These are phyloP conservation scores for Acacia acuminata DNA, from an alignment of 306 rosid genomes.

Conservation along the genomic window DNA sequence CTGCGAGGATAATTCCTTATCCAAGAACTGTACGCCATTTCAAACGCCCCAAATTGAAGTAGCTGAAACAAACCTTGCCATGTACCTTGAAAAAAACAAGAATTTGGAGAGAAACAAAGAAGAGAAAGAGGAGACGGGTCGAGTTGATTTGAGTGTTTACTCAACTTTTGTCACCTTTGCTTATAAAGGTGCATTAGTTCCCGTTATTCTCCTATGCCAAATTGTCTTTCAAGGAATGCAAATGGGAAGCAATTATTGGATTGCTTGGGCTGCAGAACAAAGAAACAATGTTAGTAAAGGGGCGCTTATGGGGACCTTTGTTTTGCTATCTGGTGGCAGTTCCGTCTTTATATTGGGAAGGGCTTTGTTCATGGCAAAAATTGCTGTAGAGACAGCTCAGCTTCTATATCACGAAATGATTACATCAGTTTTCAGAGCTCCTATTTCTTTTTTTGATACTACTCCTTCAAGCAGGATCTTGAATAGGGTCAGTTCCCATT, in stretches of 20 bases:
- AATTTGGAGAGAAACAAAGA: constrained; percentile 47
- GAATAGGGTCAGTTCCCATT: constrained; percentile 65
- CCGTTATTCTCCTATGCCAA: constrained; percentile 84
- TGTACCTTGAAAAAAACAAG: constrained; percentile 32
- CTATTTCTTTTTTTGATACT: constrained; percentile 76
- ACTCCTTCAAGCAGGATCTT: constrained; percentile 90
- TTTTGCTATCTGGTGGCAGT: constrained; percentile 78
- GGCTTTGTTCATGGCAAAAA: constrained; percentile 70
- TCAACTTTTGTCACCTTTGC: constrained; percentile 77
- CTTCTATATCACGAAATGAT: constrained; percentile 77
- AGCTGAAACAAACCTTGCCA: constrained; percentile 46
- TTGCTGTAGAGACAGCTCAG: constrained; percentile 80
- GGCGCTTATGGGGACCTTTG: constrained; percentile 56
- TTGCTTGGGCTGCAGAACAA: constrained; percentile 85
- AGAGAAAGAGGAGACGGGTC: constrained; percentile 79
- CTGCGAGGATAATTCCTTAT: constrained; percentile 39
- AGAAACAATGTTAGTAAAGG: constrained; percentile 46
- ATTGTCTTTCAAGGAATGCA: constrained; percentile 78
- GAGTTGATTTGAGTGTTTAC: constrained; percentile 89
- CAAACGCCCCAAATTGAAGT: constrained; percentile 59
- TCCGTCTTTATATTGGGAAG: constrained; percentile 86
- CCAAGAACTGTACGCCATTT: constrained; percentile 37
- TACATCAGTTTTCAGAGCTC: constrained; percentile 76
- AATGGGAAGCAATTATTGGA: constrained; percentile 95
- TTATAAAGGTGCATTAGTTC: constrained; percentile 79